Evolutionary conservation across 179 eudicot genomes (phyloP), one percentile per base, ranked within the genome.

Genomic region (Spergularia azorica): DNA sequence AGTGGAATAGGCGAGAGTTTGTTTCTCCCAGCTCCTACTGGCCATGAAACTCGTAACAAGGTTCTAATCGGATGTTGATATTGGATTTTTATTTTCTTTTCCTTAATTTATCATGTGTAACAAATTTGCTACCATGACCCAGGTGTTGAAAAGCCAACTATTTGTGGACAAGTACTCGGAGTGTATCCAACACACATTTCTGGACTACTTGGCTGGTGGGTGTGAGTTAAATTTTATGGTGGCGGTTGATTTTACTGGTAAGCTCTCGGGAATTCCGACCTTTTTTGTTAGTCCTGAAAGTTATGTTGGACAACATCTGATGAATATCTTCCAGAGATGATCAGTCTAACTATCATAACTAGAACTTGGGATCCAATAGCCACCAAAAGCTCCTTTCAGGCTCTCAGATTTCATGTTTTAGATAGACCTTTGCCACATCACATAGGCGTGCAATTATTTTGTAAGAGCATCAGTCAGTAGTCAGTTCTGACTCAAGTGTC

Each of bases 161-260:
- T 87, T 77, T 82, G 96, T 94, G 79, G 99, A 96, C 73, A 87
- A 82, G 75, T 92, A 85, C 79, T 81, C 84, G 71, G 98, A 96
- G 86, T 88, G 87, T 62, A 87, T 82, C 78, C 91, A 88, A 72
- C 78, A 88, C 77, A 90, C 97, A 41, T 94, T 94, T 85, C 91
- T 96, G 65, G 99, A 96, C 87, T 96, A 96, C 87, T 32, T 94
- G 77, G 85, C 96, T 83, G 88, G 91, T 71, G 97, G 98, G 69
- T 96, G 87, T 76, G 91, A 96, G 83, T 83, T 94, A 82, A 96
- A 92, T 80, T 96, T 94, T 85, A 96, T 96, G 99, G 98, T 96
- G 78, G 98, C 99, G 46, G 79, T 96, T 79, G 99, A 96, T 87
- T 96, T 94, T 87, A 96, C 99, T 70, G 99, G 99, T 96, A 84